Evolutionary conservation across 108 stramenopile genomes (phyloP), one percentile per base, ranked within the genome.

Genomic region (Epithemia pelagica): DNA sequence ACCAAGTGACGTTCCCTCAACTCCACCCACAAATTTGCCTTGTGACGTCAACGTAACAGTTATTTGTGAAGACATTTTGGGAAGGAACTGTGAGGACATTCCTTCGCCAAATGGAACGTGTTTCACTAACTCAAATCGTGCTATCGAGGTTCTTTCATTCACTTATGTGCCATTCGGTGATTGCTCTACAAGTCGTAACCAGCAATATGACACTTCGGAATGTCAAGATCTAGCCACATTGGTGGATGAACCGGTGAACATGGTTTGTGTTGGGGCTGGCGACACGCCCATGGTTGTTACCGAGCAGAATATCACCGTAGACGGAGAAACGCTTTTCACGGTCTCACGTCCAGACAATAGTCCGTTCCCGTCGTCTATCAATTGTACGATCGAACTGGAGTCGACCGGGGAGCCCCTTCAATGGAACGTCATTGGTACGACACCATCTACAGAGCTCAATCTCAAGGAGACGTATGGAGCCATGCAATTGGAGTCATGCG

Each of bases 381-480:
- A 24, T 1, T 60, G 59, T 10, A 60, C 59, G 25, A 60, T 60
- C 59, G 21, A 28, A 28, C 21, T 28, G 2, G 59, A 23, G 2
- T 21, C 59, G 27, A 30, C 21, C 10, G 26, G 30, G 20, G 30
- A 28, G 21, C 25, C 27, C 2, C 59, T 60, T 25, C 59, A 60
- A 28, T 27, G 28, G 28, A 60, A 25, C 27, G 21, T 28, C 37
- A 53, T 65, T 26, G 52, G 52, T 26, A 51, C 64, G 3, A 23
- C 46, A 10, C 51, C 18, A n/a, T 24, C 24, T 26, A 2, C 64
- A 2, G 23, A 3, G 25, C 28, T 65, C 15, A 65, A 65, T 3
- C 46, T 65, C 7, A 28, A 52, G 18, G 64, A 65, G 1, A 23
- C 33, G 0, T 65, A 46, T 52, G 64, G 64, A 52, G 52, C 52